These are phyloP conservation scores for Cercospora brassicicola DNA, from an alignment of 2,329 filamentous ascomycete genomes.

Conservation along the genomic window DNA sequence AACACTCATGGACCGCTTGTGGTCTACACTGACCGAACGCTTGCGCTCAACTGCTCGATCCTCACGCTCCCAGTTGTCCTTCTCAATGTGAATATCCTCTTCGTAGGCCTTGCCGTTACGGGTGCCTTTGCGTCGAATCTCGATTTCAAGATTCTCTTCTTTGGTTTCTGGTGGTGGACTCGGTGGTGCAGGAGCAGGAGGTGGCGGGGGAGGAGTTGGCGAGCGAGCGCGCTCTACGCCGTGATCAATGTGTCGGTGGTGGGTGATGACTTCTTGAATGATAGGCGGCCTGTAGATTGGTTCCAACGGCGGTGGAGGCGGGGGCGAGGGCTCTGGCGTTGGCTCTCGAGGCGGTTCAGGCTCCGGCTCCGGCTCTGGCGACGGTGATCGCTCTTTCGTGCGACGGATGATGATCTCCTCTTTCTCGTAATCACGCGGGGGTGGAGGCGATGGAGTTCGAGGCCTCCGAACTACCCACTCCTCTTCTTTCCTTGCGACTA, in stretches of 20 bases:
- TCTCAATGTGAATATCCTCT: conserved; percentile 66
- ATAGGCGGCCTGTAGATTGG: conserved; percentile 75
- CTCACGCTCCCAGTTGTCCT: conserved; percentile 50
- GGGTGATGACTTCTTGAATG: conserved; percentile 84
- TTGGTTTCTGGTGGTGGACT: conserved; percentile 26
- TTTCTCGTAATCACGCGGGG: conserved; percentile 37
- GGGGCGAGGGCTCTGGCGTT: conserved; percentile 52
- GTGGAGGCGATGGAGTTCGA: conserved; percentile 39
- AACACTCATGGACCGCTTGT: conserved; percentile 28
- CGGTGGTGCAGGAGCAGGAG: conserved; percentile 50
- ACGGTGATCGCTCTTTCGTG: conserved; percentile 36
- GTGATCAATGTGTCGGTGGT: conserved; percentile 84
- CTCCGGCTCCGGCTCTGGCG: conserved; percentile 36
- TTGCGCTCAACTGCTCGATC: conserved; percentile 32
- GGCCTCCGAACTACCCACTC: conserved; percentile 42
- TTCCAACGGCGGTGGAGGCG: conserved; percentile 55
- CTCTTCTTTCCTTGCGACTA: conserved; percentile 40
- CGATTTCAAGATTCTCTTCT: conserved; percentile 57
- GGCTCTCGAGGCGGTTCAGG: conserved; percentile 49
- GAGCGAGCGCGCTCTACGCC: conserved; percentile 54
- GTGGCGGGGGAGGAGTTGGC: conserved; percentile 47
- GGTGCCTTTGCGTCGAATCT: conserved; percentile 53
- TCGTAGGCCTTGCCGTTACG: conserved; percentile 55
- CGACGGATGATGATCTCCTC: conserved; percentile 52
- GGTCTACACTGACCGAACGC: conserved; percentile 35